Evolutionary conservation across 1,284 basidiomycete species (phyloP).

Genomic region (Cryptococcus sp.): DNA sequence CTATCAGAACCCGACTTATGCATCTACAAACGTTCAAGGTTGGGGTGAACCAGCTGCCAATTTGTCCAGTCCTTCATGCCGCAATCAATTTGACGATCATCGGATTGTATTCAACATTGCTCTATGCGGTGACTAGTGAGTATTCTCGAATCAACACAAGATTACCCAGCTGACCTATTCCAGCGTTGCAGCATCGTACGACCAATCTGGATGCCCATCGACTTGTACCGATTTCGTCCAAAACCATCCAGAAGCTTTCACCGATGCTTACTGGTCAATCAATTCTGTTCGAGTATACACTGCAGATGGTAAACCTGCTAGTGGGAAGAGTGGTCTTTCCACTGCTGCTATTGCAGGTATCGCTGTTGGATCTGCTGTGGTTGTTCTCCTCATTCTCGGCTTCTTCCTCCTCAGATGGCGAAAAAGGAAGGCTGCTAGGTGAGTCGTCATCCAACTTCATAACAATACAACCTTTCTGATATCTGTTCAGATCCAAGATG

Average conservation of each 20-base stretch:
- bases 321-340: slow-evolving; percentile 7
- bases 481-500: no score
- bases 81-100: slow-evolving; percentile 35
- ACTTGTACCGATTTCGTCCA: slow-evolving; percentile 48
- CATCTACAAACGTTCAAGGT: slow-evolving; percentile 22
- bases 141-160: not conserved
- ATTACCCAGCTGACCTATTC: not conserved
- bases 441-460: not conserved
- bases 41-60: slow-evolving; percentile 37
- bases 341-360: slow-evolving; percentile 30
- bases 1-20: slow-evolving; percentile 17
- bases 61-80: slow-evolving; percentile 33
- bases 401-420: slow-evolving; percentile 12
- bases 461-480: no score
- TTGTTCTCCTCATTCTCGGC: slow-evolving; percentile 7
- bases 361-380: slow-evolving; percentile 20
- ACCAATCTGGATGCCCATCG: slow-evolving; percentile 29
- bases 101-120: slow-evolving; percentile 45
- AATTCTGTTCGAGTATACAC: slow-evolving; percentile 58
- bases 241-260: slow-evolving; percentile 55
- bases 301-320: slow-evolving; percentile 20
- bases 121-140: slow-evolving; percentile 44
- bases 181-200: slow-evolving; percentile 31
- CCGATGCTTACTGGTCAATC: slow-evolving; percentile 62
- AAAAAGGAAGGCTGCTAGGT: slow-evolving; percentile 8